Base-by-base conservation (phyloP, 768 basidiomycete genomes). In the Gymnopilus junonius region DNA sequence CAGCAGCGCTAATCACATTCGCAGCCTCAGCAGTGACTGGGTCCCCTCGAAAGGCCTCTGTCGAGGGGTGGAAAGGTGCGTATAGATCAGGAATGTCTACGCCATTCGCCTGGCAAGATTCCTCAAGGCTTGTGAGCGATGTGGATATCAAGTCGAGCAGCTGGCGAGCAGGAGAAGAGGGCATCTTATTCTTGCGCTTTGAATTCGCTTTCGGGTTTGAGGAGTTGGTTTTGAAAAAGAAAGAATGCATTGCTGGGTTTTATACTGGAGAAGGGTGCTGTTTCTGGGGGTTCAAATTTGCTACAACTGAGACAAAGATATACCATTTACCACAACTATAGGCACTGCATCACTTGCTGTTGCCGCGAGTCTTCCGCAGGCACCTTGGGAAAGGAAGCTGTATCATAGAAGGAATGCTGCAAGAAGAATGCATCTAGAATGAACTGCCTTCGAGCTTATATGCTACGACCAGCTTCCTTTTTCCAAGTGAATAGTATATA, bases 1-100 rank as follows among this genome's bases (percentile, higher is more conserved):
- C 75, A 2, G 79, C 78, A 4, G 77, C 71, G 27, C 70, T 69
- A 40, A 75, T 68, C 15, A 75, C 65, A 31, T 68, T 72, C 1
- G 74, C 71, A 14, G 75, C 73, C 56, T 71, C 71, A 7, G 74
- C 65, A 8, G 74, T 75, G 8, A 31, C 69, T 3, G 76, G 73
- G 32, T 71, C 62, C 17, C 39, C 61, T 21, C 76, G 70, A 48
- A 75, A 72, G 1, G 67, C 70, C 55, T 78, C 77, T 29, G 71
- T 70, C 4, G 69, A 59, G 10, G 68, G 69, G 23, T 65, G 63
- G 59, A 70, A 72, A 14, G 74, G 69, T 2, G 67, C 69, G 45
- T 76, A 51, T 21, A 77, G 70, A 55, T 63, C 57, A 6, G 78
- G 76, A 34, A 77, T 55, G 6, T 42, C 54, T 11, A 68, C 54